Conservation (phyloP, 495 filamentous ascomycete species). For the Penicillium simplicissimum region DNA sequence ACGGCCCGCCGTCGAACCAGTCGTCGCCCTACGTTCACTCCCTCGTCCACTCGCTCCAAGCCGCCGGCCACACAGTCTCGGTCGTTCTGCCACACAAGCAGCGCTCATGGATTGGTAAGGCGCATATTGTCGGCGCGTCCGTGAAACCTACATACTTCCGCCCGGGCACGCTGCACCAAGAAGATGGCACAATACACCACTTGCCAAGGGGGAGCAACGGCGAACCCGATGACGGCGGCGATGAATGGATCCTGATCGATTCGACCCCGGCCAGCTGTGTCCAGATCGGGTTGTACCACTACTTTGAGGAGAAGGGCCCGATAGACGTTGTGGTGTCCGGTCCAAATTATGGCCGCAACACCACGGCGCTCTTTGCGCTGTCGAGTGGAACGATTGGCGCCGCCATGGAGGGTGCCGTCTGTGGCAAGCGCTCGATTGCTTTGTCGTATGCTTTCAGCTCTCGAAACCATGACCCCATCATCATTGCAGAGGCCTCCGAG, state of each 20-base stretch:
- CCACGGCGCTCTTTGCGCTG: slow-evolving; percentile 87
- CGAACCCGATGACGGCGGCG: slow-evolving; percentile 63
- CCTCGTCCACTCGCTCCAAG: slow-evolving; percentile 75
- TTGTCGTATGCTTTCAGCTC: slow-evolving; percentile 86
- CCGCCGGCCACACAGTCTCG: slow-evolving; percentile 77
- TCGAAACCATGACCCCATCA: slow-evolving; percentile 71
- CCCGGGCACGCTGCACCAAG: slow-evolving; percentile 58
- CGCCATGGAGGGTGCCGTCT: slow-evolving; percentile 90
- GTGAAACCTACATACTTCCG: slow-evolving; percentile 90
- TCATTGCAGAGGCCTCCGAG: slow-evolving; percentile 72
- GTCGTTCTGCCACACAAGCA: slow-evolving; percentile 90
- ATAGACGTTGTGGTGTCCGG: slow-evolving; percentile 87
- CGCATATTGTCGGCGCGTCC: slow-evolving; percentile 84
- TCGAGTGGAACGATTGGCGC: slow-evolving; percentile 87
- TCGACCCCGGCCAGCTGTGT: slow-evolving; percentile 85
- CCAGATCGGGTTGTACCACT: slow-evolving; percentile 86
- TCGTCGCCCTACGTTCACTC: slow-evolving; percentile 93
- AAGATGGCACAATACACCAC: slow-evolving; percentile 67
- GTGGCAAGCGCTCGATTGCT: slow-evolving; percentile 73
- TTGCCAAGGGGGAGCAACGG: slow-evolving; percentile 53
- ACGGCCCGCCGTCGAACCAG: slow-evolving; percentile 87
- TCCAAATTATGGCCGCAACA: slow-evolving; percentile 94
- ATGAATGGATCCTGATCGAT: slow-evolving; percentile 93
- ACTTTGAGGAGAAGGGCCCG: slow-evolving; percentile 74
- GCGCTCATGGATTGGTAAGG: slow-evolving; percentile 97